Base-by-base conservation (phyloP, 225 moss, liverwort and hornwort genomes). In the Pseudoscleropodium purum region DNA sequence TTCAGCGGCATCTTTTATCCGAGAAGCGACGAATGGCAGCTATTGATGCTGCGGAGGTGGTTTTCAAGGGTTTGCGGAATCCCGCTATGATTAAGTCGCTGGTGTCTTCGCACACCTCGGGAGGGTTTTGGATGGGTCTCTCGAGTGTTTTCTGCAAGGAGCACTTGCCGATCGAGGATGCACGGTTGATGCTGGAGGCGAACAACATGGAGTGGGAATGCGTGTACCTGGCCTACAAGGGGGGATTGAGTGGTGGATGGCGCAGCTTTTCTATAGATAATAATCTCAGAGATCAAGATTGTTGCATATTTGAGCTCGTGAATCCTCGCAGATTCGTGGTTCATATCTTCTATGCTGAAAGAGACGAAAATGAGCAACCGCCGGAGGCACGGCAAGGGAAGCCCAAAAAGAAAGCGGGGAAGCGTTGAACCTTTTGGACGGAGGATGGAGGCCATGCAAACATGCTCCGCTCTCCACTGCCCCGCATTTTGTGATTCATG, bases 201-300 rank as follows among this genome's bases (percentile, higher is more conserved):
- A 84, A 87, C 16, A n/a, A 76, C 39, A 91, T 89, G 91, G 94
- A 94, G 90, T 94, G 94, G 93, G 93, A 94, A 82, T 93, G 93
- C 56, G 79, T 92, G 15, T 94, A 94, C 60, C 91, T 94, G 65
- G 92, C 92, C 5, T 89, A 90, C 73, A 94, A 94, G 89, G 90
- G 90, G 24, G 94, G 94, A 20, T 84, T 94, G 88, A 94, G 94
- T 60, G 94, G 94, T 36, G 94, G 94, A 21, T 94, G 94, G 94
- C 94, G 94, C 24, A 92, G 93, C 72, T 94, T 93, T 60, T 93
- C 94, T 45, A 92, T 94, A 1, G 94, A 94, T 56, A 93, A 94
- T 43, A 83, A 81, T 57, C 92, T 94, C 78, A 78, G 89, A 27
- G 94, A 94, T 60, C 87, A 39, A 19, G 93, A 94, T 92, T 92